phyloP scores from a whole-genome alignment of 2,329 filamentous ascomycete species.

The Claviceps purpurea region DNA sequence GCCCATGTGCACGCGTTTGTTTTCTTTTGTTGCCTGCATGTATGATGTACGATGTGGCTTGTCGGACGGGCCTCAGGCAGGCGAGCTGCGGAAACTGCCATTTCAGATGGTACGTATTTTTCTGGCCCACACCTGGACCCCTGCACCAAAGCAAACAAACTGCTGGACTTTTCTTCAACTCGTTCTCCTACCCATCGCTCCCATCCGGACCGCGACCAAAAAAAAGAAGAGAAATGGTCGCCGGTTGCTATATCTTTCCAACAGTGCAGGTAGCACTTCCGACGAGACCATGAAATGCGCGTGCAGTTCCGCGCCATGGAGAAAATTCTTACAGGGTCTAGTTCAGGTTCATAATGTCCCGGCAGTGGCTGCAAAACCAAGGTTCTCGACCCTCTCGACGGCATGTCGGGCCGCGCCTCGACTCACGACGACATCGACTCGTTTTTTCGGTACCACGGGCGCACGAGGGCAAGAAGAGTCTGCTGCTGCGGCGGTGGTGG shows the following conservation, averaged over 20 bases:
- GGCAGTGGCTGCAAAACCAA: neutral
- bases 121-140: too few species aligned
- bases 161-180: too few species aligned
- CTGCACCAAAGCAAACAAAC: too few species aligned
- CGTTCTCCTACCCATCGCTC: too few species aligned
- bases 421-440: neutral
- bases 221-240: neutral
- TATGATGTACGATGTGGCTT: neutral
- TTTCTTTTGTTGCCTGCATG: neutral
- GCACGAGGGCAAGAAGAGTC: neutral
- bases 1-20: neutral
- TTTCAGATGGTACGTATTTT: too few species aligned
- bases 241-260: neutral
- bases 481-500: neutral
- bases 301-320: slow-evolving; percentile 31
- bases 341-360: slow-evolving; percentile 25
- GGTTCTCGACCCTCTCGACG: neutral
- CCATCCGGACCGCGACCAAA: neutral
- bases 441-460: neutral
- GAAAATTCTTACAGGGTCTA: slow-evolving; percentile 35
- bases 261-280: too few species aligned
- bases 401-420: neutral
- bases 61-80: neutral
- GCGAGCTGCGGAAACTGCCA: too few species aligned
- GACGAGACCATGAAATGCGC: slow-evolving; percentile 29